Evolutionary conservation across 2,329 filamentous ascomycete species (phyloP), one percentile per base, ranked within the genome.

Genomic region (Pezicula carpinea): DNA sequence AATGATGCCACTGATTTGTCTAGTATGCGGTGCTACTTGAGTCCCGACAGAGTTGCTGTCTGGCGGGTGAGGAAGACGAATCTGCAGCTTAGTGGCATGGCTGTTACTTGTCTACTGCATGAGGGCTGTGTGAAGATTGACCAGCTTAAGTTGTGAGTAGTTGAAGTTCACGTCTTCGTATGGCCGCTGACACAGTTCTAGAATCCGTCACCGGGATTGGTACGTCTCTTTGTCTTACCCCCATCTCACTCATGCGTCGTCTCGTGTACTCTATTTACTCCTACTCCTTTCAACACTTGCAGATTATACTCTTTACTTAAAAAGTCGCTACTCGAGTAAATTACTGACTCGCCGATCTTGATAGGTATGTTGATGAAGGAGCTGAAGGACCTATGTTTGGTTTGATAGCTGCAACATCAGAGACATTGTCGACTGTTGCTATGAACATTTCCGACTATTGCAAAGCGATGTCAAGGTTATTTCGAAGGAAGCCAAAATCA

Each of bases 91-190:
- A 82, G 79, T 47, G 68, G 78, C 0, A 53, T 87, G 26, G 84
- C 84, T 1, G 83, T 85, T 0, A 76, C 86, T 19, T 69, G 85
- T 3, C 65, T 86, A 3, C 77, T 85, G 6, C 72, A 77, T 29
- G 73, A 73, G 50, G 77, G 52, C n/a, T 39, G 50, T 4, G 38
- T 59, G 1, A 42, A 46, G 17, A 36, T 54, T 3, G 17, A 11
- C 6, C 35, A 54, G n/a, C 19, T 59, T 14, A 58, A 55, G 33
- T 38, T 57, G 55, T 59, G 48, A 45, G 55, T 43, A 29, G 10
- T 21, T 7, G 21, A 17, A 23, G 13, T 22, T 22, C 7, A 17
- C 11, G 17, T 14, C 11, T 40, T 2, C 8, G 15, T 4, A 40
- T 22, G 5, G n/a, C 22, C 11, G 10, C 13, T 40, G 13, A 40